Evolutionary conservation across 768 basidiomycete species (phyloP).

Genomic region (Suillus subaureus): DNA sequence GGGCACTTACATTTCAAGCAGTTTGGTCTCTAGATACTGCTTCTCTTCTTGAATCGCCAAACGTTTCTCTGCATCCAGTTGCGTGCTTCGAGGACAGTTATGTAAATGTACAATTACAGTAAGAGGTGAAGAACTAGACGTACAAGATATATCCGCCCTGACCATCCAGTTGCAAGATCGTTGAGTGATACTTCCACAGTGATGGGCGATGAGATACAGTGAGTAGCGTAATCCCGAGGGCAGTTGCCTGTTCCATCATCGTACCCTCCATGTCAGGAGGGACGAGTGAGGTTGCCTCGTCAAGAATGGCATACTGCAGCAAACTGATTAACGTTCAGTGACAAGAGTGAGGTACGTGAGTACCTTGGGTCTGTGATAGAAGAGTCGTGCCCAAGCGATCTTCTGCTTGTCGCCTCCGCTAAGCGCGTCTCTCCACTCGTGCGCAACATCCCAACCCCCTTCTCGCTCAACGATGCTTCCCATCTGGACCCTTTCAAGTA

Average conservation of each 20-base stretch:
- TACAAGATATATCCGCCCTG: slow-evolving; percentile 96
- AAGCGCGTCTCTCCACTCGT: slow-evolving; percentile 92
- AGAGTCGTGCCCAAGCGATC: slow-evolving; percentile 95
- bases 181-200: slow-evolving; percentile 89
- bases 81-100: slow-evolving; percentile 56
- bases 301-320: slow-evolving; percentile 87
- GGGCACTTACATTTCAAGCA: slow-evolving; percentile 78
- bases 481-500: slow-evolving; percentile 84
- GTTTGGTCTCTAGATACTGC: slow-evolving; percentile 80
- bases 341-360: slow-evolving; percentile 19
- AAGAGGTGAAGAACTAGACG: slow-evolving; percentile 32
- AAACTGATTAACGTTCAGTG: slow-evolving; percentile 8
- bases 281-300: slow-evolving; percentile 95
- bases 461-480: slow-evolving; percentile 86
- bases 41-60: slow-evolving; percentile 94
- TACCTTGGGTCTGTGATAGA: slow-evolving; percentile 93
- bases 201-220: slow-evolving; percentile 96
- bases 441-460: slow-evolving; percentile 91
- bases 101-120: background rate
- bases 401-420: slow-evolving; percentile 97
- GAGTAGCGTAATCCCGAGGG: slow-evolving; percentile 86
- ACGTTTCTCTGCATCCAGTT: slow-evolving; percentile 87
- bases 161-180: slow-evolving; percentile 91
- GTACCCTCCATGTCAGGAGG: slow-evolving; percentile 88
- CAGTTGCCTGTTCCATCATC: slow-evolving; percentile 94